phyloP scores from a whole-genome alignment of 106 monocot species.

The Dendrobium huoshanense region DNA sequence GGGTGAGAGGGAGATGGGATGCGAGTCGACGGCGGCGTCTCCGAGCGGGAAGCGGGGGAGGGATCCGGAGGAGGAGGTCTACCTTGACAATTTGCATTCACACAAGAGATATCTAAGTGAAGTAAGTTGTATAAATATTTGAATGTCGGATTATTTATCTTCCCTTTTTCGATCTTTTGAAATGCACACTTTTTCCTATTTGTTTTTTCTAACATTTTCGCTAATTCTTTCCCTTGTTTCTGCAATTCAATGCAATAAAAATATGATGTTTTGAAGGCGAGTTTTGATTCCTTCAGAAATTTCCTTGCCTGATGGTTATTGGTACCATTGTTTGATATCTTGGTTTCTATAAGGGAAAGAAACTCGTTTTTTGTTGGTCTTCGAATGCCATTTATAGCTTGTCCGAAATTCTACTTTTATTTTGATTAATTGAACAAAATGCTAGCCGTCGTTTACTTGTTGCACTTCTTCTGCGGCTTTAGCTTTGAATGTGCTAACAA shows the following conservation, averaged over 20 bases:
- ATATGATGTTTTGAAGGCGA: not conserved
- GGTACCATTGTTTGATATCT: not conserved
- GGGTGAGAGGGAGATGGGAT: slow-evolving; percentile 4
- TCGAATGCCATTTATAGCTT: not conserved
- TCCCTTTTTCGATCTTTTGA: not conserved
- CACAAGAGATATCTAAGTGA: slow-evolving; percentile 77
- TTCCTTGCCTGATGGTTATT: not conserved
- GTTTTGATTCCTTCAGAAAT: not conserved
- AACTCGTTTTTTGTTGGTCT: not conserved
- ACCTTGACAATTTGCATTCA: slow-evolving; percentile 65
- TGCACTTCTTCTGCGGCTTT: no score
- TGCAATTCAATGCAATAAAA: not conserved
- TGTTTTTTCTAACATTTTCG: not conserved
- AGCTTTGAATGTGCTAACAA: not conserved
- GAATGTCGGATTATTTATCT: not conserved
- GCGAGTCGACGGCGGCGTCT: slow-evolving; percentile 23
- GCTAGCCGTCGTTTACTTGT: not conserved
- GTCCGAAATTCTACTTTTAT: not conserved
- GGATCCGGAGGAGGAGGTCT: slow-evolving; percentile 68
- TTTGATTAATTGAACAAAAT: not conserved
- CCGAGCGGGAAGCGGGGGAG: slow-evolving; percentile 48
- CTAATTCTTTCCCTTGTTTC: not conserved
- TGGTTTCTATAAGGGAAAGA: not conserved
- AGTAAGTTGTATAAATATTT: slow-evolving; percentile 16
- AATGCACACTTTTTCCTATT: not conserved